phyloP scores from a whole-genome alignment of 768 basidiomycete genomes.

The Termitomyces sp. region DNA sequence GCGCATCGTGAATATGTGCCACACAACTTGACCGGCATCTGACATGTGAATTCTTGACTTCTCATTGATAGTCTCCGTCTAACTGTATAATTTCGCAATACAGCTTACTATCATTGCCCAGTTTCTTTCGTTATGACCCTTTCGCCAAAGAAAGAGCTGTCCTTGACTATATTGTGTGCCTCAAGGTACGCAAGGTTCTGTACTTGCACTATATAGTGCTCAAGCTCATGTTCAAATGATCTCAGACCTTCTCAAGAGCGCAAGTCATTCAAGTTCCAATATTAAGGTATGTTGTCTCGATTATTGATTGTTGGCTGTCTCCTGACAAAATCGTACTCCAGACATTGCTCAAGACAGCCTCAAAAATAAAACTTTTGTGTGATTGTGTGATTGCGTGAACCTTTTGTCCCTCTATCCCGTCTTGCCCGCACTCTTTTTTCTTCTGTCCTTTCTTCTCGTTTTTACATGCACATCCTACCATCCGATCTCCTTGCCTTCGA shows the following conservation, averaged over 20 bases:
- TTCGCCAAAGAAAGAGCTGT: neutral
- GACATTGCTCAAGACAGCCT: too few relatives aligned
- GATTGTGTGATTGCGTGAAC: neutral
- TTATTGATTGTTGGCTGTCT: too few relatives aligned
- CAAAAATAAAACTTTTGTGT: too few relatives aligned
- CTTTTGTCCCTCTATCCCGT: neutral
- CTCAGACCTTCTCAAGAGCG: neutral
- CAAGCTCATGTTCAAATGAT: too few relatives aligned
- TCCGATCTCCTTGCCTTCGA: too few relatives aligned
- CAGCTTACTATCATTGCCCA: too few relatives aligned
- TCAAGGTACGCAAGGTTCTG: neutral
- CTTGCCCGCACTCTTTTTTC: too few relatives aligned
- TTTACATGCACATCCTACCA: too few relatives aligned
- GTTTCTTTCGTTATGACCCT: neutral
- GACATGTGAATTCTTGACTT: neutral
- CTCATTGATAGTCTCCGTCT: too few relatives aligned
- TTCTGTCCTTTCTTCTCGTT: too few relatives aligned
- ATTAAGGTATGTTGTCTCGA: neutral
- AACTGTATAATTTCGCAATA: neutral
- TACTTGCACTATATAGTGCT: neutral
- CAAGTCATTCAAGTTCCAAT: neutral
- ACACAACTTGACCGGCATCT: neutral
- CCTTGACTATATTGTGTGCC: neutral
- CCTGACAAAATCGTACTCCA: too few relatives aligned
- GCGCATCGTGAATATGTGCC: neutral